A percentile compares a stretch with the other conserved stretches of the same genome.
Evolutionary conservation across 2,329 filamentous ascomycete species (phyloP).

Genomic region (Epichloe sylvatica): DNA sequence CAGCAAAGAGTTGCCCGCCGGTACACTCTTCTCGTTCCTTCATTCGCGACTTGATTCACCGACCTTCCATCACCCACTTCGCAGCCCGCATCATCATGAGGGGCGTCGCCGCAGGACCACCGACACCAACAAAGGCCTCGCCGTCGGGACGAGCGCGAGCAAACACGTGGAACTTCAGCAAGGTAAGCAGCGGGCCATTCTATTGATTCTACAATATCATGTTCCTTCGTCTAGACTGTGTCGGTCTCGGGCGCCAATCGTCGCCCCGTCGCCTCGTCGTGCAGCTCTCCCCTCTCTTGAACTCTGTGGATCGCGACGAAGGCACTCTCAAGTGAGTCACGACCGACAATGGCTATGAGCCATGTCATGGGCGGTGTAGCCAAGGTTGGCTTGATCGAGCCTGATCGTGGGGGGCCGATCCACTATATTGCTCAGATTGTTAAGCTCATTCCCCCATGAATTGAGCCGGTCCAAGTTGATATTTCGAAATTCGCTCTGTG

Average conservation of each 20-base stretch:
- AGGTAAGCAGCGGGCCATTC: conserved; percentile 15
- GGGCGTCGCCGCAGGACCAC: conserved; percentile 24
- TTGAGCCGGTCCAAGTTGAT: not conserved
- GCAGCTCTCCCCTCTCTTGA: not conserved
- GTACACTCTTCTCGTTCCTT: too few species aligned
- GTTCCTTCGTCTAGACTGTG: not conserved
- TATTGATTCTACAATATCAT: not conserved
- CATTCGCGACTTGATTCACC: not conserved
- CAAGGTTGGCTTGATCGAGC: not conserved
- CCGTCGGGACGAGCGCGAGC: conserved; percentile 18
- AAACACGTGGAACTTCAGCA: conserved; percentile 30
- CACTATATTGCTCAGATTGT: not conserved
- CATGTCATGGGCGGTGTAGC: not conserved
- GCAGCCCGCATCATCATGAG: not conserved
- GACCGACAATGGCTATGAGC: not conserved
- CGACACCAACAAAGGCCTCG: conserved; percentile 13
- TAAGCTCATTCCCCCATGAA: not conserved
- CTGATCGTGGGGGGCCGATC: not conserved
- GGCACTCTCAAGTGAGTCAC: conserved; percentile 1
- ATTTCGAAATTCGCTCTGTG: not conserved
- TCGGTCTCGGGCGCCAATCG: not conserved
- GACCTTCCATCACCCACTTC: not conserved
- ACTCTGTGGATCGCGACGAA: not conserved
- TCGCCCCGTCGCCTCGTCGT: not conserved
- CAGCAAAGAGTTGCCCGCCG: too few species aligned